Percentiles rank a stretch among this genome's conserved stretches.
Conservation (phyloP, 345 rosid genomes). For the Pistacia integerrima region DNA sequence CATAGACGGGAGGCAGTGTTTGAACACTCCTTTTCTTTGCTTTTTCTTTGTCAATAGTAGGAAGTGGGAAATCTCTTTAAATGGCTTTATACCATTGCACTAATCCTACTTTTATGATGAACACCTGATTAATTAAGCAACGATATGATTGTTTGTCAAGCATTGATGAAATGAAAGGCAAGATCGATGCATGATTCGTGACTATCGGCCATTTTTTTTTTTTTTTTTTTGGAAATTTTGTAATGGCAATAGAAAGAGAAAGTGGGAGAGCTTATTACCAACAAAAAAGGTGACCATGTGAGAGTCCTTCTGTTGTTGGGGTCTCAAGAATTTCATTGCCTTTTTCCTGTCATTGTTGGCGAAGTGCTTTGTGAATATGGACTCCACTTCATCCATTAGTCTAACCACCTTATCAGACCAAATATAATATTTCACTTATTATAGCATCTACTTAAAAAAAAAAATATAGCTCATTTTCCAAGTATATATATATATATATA, state of each 20-base stretch:
- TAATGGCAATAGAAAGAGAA: conserved; percentile 4
- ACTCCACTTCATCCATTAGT: conserved; percentile 98
- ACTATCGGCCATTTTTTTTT: background rate
- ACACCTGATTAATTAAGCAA: background rate
- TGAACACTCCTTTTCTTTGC: background rate
- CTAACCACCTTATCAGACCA: conserved; percentile 63
- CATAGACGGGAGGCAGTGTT: background rate
- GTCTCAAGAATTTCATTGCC: conserved; percentile 94
- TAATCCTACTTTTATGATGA: background rate
- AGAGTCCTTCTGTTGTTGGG: conserved; percentile 82
- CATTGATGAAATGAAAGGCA: background rate
- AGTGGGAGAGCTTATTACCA: conserved; percentile 46
- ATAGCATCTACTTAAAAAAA: background rate
- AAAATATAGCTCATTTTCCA: background rate
- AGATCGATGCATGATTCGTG: background rate
- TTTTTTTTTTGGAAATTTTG: background rate
- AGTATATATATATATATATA: background rate
- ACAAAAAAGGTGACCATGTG: conserved; percentile 97
- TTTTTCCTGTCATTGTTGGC: conserved; percentile 93
- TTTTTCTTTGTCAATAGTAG: background rate
- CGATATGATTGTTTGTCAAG: background rate
- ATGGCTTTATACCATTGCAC: background rate
- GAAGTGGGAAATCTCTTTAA: background rate
- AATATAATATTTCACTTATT: background rate
- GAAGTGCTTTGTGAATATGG: conserved; percentile 94